Conservation (phyloP, 257 asterid genomes). For the Handroanthus guayacan region DNA sequence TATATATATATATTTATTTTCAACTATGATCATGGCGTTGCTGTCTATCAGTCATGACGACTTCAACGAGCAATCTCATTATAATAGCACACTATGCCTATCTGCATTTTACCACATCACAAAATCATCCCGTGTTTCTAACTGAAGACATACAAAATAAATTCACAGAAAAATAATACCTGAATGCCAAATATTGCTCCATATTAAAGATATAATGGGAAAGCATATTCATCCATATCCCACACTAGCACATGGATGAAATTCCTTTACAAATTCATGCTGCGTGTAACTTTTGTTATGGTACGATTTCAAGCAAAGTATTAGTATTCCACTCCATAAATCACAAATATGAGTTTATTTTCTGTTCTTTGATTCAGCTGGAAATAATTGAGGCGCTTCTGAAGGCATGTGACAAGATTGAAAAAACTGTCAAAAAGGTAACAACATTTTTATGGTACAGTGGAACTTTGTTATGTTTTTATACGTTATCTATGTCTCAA, state of each 20-base stretch:
- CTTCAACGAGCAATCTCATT: background rate
- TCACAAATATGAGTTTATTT: slow-evolving; percentile 8
- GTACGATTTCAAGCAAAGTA: background rate
- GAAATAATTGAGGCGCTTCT: slow-evolving; percentile 80
- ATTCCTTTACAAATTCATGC: slow-evolving; percentile 9
- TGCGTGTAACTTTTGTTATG: background rate
- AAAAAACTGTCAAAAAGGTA: slow-evolving; percentile 68
- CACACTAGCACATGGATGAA: background rate
- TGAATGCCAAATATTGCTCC: background rate
- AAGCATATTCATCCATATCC: slow-evolving; percentile 5
- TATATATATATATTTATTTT: background rate
- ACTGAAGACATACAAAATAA: background rate
- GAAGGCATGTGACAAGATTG: slow-evolving; percentile 74
- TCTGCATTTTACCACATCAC: background rate
- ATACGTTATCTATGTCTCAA: background rate
- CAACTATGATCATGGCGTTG: background rate
- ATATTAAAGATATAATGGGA: slow-evolving; percentile 6
- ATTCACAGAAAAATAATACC: background rate
- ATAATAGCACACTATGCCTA: background rate
- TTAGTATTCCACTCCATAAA: background rate
- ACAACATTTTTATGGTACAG: background rate
- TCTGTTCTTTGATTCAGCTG: slow-evolving; percentile 58
- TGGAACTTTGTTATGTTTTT: background rate
- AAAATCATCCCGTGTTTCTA: background rate
- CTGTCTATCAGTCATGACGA: background rate